phyloP scores from a whole-genome alignment of 116 monocot species.

The Dioscorea cayenensis region DNA sequence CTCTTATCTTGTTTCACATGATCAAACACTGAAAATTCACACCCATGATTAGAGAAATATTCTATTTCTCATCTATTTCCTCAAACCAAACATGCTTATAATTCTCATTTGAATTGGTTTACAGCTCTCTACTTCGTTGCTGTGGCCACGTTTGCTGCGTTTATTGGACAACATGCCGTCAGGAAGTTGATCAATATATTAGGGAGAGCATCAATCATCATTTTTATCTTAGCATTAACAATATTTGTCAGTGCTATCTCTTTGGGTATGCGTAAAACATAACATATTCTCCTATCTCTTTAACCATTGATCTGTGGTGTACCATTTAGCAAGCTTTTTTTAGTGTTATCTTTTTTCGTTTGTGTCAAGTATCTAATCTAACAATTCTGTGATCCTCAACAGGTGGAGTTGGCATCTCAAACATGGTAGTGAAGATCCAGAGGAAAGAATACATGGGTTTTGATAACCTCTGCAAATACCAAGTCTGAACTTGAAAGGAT shows the following conservation, averaged over 20 bases:
- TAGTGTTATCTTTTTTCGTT: background rate
- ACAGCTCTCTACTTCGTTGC: slow-evolving; percentile 59
- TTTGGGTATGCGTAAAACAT: slow-evolving; percentile 34
- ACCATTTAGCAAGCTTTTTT: background rate
- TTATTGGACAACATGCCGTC: slow-evolving; percentile 60
- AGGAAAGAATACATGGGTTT: slow-evolving; percentile 86
- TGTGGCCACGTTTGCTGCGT: slow-evolving; percentile 51
- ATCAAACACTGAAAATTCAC: background rate
- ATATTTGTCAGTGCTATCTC: slow-evolving; percentile 85
- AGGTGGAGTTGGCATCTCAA: slow-evolving; percentile 92
- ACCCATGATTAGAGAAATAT: background rate
- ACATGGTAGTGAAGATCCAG: slow-evolving; percentile 66
- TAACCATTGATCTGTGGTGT: background rate
- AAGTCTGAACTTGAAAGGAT: slow-evolving; percentile 18
- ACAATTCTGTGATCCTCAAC: slow-evolving; percentile 1
- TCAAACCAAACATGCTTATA: no score
- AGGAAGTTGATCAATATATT: slow-evolving; percentile 69
- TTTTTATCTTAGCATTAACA: slow-evolving; percentile 78
- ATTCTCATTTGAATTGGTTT: background rate
- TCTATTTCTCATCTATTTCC: background rate
- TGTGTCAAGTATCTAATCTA: background rate
- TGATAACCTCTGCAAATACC: slow-evolving; percentile 76
- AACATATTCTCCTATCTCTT: background rate
- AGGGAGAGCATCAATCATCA: slow-evolving; percentile 83
- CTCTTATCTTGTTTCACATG: background rate